These are phyloP conservation scores for Aspergillus asperescens DNA, from an alignment of 495 filamentous ascomycete species.

Conservation along the genomic window DNA sequence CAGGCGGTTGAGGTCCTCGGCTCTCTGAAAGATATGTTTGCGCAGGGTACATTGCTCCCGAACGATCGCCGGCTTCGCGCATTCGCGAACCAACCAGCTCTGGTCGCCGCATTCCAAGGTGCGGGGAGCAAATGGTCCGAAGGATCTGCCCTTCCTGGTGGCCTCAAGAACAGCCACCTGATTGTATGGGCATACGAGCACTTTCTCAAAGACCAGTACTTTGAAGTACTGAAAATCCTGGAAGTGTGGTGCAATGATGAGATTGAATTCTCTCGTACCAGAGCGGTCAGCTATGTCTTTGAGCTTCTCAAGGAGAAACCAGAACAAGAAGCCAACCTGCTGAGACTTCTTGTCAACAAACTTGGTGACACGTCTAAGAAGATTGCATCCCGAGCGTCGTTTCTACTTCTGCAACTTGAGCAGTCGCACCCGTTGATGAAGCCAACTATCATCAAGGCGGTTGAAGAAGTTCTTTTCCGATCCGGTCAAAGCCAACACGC, in stretches of 20 bases:
- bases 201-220: constrained; percentile 87
- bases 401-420: constrained; percentile 83
- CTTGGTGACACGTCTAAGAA: constrained; percentile 91
- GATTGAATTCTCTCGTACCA: constrained; percentile 80
- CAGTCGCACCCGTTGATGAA: constrained; percentile 91
- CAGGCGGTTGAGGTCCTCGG: constrained; percentile 87
- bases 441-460: constrained; percentile 68
- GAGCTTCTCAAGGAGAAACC: constrained; percentile 91
- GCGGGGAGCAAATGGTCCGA: constrained; percentile 55
- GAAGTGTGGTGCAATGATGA: constrained; percentile 92
- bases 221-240: constrained; percentile 82
- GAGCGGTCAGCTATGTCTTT: constrained; percentile 81
- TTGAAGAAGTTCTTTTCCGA: constrained; percentile 86
- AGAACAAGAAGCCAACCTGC: constrained; percentile 91
- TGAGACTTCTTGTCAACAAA: constrained; percentile 90
- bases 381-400: constrained; percentile 86
- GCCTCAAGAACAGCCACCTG: constrained; percentile 66
- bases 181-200: constrained; percentile 91
- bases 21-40: constrained; percentile 89
- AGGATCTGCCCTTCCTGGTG: constrained; percentile 61
- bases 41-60: constrained; percentile 79
- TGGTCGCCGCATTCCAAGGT: constrained; percentile 62
- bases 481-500: constrained; percentile 82
- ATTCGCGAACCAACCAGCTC: constrained; percentile 74
- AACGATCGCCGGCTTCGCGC: constrained; percentile 69